Evolutionary conservation across 140 eudicot species (phyloP), one percentile per base, ranked within the genome.

Genomic region (Stevia rebaudiana): DNA sequence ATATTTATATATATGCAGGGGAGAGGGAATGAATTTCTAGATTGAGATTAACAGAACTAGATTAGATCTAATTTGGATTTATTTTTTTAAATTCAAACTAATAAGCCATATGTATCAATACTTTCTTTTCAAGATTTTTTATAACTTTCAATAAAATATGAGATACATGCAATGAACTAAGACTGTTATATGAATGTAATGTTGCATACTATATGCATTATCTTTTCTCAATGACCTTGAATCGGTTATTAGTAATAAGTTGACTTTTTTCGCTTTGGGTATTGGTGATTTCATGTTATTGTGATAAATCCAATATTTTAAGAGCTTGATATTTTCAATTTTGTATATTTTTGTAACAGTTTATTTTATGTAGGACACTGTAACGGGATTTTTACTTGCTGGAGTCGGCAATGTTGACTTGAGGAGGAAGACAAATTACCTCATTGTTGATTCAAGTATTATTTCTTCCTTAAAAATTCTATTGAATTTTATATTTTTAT

Each of bases 341-440:
- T n/a, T n/a, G n/a, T n/a, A 12, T 47, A 15, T n/a, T 42, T 36
- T 42, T 44, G 17, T 71, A 40, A 36, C 22, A 10, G 31, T 61
- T 44, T 39, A 52, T 70, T 10, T 77, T 19, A 41, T 80, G 84
- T 35, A 90, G 98, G 98, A 90, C 81, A 90, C 98, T 0, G 59
- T 90, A 35, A 90, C 98, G 42, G 98, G 98, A 17, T 90, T 90
- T 72, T 73, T 90, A 71, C 84, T 87, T 44, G 98, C 98, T 72
- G 98, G 98, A 76, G 98, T 90, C 40, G 98, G 98, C 39, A 90
- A 90, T 68, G 97, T 90, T 73, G 98, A 87, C 78, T 72, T 87
- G 80, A 75, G 98, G 83, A 84, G 95, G 91, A 90, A 90, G 70
- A 90, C 98, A 28, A 90, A 90, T 67, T 90, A 90, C 84, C 91